These are phyloP conservation scores for Brettanomyces anomalus DNA, from an alignment of 805 yeast genomes.

Conservation along the genomic window DNA sequence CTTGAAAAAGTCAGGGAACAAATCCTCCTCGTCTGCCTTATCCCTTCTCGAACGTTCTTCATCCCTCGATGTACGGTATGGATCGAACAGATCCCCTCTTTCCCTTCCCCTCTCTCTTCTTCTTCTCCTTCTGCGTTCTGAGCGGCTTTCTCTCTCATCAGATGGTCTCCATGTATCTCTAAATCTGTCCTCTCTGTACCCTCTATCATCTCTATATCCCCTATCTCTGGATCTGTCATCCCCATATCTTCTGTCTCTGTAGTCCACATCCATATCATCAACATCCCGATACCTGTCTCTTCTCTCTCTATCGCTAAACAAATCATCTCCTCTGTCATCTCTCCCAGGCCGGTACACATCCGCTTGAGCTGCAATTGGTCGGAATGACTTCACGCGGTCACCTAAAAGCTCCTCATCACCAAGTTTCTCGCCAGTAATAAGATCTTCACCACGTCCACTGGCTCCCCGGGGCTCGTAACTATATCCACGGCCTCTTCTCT, in stretches of 20 bases:
- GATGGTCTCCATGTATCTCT: constrained; percentile 3
- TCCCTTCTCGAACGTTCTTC: constrained; percentile 8
- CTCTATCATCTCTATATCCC: no score
- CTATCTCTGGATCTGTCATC: no score
- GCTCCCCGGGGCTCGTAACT: constrained; percentile 2
- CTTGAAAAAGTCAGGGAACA: constrained; percentile 6
- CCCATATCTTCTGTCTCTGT: no score
- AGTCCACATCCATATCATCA: no score
- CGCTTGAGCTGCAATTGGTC: constrained; percentile 28
- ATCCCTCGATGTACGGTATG: constrained; percentile 6
- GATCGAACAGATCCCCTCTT: not conserved
- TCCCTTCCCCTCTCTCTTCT: constrained; percentile 2
- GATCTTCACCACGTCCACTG: constrained; percentile 17
- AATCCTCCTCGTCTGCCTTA: constrained; percentile 2
- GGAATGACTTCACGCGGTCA: constrained; percentile 11
- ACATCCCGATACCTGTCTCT: constrained; percentile 1
- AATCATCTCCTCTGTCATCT: constrained; percentile 13
- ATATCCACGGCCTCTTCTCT: constrained; percentile 10
- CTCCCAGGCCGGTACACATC: constrained; percentile 18
- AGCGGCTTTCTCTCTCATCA: constrained; percentile 7
- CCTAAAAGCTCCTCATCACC: constrained; percentile 11
- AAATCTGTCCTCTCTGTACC: not conserved
- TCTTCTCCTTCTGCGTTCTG: constrained; percentile 8
- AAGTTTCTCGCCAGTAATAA: constrained; percentile 26
- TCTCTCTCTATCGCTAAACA: not conserved